A percentile compares a stretch with the other conserved stretches of the same genome.
Evolutionary conservation across 352 stramenopile species (phyloP).

Genomic region (Pythium pectinolyticum): DNA sequence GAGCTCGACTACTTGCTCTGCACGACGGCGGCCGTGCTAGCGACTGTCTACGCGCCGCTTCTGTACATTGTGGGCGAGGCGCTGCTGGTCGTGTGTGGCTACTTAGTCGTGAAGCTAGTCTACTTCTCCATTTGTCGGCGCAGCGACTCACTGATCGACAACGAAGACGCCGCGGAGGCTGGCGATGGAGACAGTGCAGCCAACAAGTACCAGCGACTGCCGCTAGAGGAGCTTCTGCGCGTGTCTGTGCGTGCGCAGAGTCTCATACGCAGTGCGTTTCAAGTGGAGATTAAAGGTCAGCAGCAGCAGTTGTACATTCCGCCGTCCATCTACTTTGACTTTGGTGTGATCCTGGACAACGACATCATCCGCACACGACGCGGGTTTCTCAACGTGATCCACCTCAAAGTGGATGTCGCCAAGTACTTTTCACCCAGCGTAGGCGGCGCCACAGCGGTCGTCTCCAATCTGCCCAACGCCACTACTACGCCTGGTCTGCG

Average conservation of each 20-base stretch:
- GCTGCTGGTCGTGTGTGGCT: conserved; percentile 23
- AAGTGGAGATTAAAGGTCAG: conserved; percentile 36
- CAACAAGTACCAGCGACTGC: conserved; percentile 39
- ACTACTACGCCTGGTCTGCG: neutral
- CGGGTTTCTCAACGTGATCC: conserved; percentile 55
- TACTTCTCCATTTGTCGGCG: conserved; percentile 8
- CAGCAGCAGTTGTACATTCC: conserved; percentile 44
- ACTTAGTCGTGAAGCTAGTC: conserved; percentile 24
- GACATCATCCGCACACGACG: conserved; percentile 48
- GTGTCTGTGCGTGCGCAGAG: conserved; percentile 50
- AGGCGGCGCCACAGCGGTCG: neutral
- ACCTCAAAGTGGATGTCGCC: conserved; percentile 48
- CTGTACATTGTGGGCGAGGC: conserved; percentile 34
- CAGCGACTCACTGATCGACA: conserved; percentile 8
- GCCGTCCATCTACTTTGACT: conserved; percentile 58
- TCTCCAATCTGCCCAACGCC: conserved; percentile 13
- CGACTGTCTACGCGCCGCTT: conserved; percentile 38
- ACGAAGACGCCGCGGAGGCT: conserved; percentile 1
- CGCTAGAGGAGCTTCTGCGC: conserved; percentile 50
- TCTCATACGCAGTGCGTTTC: conserved; percentile 39
- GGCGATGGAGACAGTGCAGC: no score
- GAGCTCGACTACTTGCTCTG: conserved; percentile 44
- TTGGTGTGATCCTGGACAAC: conserved; percentile 48
- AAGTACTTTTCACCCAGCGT: conserved; percentile 40
- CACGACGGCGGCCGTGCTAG: conserved; percentile 31